These are phyloP conservation scores for Scutellaria minor DNA, from an alignment of 257 asterid species.

Conservation along the genomic window DNA sequence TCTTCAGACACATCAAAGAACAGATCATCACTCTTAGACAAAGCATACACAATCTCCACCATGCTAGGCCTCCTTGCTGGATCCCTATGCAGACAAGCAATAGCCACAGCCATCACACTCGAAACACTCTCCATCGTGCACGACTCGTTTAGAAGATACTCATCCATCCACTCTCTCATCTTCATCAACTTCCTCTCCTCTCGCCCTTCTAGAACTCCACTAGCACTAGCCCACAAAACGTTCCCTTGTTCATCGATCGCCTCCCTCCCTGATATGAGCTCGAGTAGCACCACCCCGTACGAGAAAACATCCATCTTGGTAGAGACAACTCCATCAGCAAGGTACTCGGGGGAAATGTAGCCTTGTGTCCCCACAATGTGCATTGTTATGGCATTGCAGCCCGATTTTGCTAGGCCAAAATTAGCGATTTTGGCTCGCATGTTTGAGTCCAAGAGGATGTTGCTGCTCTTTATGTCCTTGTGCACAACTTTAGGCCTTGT, in stretches of 20 bases:
- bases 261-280: slow-evolving; percentile 74
- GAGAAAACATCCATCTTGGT: slow-evolving; percentile 90
- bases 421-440: slow-evolving; percentile 94
- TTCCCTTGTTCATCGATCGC: slow-evolving; percentile 69
- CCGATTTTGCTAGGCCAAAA: slow-evolving; percentile 90
- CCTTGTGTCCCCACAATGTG: slow-evolving; percentile 98
- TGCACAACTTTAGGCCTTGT: slow-evolving; percentile 92
- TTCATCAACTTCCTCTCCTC: slow-evolving; percentile 55
- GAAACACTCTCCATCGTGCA: slow-evolving; percentile 59
- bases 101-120: slow-evolving; percentile 65
- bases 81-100: slow-evolving; percentile 75
- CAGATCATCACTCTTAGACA: slow-evolving; percentile 83
- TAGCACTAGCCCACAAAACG: slow-evolving; percentile 58
- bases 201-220: slow-evolving; percentile 51
- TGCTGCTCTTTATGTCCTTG: slow-evolving; percentile 90
- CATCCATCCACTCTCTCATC: slow-evolving; percentile 75
- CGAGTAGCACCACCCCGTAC: slow-evolving; percentile 86
- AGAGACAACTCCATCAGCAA: slow-evolving; percentile 78
- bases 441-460: slow-evolving; percentile 83
- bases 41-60: slow-evolving; percentile 92
- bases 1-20: slow-evolving; percentile 75
- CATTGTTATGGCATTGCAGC: slow-evolving; percentile 94
- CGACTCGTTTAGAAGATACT: slow-evolving; percentile 47
- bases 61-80: slow-evolving; percentile 84
- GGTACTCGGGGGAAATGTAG: slow-evolving; percentile 84